phyloP scores from a whole-genome alignment of 1,284 basidiomycete genomes.

The Somion occarium region DNA sequence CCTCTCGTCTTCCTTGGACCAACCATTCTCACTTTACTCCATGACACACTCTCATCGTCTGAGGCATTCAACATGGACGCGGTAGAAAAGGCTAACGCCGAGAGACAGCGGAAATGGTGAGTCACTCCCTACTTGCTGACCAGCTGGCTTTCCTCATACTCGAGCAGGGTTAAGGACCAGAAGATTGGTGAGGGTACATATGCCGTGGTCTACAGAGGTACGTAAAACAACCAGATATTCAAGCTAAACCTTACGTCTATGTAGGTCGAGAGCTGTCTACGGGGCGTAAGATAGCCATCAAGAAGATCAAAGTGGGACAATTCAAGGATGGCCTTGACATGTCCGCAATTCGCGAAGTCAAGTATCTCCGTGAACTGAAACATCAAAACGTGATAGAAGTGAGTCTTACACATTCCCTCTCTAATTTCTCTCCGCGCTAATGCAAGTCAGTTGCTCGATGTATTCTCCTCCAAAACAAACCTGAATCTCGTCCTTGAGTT shows the following conservation, averaged over 20 bases:
- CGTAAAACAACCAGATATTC: constrained; percentile 14
- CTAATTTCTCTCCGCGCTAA: background rate
- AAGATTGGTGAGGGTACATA: constrained; percentile 97
- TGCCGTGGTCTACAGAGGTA: constrained; percentile 94
- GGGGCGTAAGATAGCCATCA: constrained; percentile 85
- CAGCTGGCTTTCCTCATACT: constrained; percentile 5
- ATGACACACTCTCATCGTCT: background rate
- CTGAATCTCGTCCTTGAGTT: constrained; percentile 98
- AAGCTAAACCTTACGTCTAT: constrained; percentile 1
- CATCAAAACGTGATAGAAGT: constrained; percentile 97
- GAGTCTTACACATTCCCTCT: constrained; percentile 15
- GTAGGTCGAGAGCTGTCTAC: constrained; percentile 68
- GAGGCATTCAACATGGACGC: constrained; percentile 53
- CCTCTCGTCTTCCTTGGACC: background rate
- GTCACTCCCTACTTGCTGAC: constrained; percentile 11
- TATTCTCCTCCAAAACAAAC: constrained; percentile 95
- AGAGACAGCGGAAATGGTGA: constrained; percentile 67
- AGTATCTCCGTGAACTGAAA: constrained; percentile 90
- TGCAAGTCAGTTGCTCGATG: constrained; percentile 77
- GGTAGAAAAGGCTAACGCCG: constrained; percentile 69
- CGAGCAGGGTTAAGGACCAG: constrained; percentile 72
- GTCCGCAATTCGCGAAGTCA: constrained; percentile 98
- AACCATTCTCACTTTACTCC: background rate
- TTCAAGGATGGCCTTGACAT: constrained; percentile 99
- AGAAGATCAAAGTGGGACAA: constrained; percentile 96